Evolutionary conservation across 331 rosid genomes (phyloP), one percentile per base, ranked within the genome.

Genomic region (Quercus tomentella): DNA sequence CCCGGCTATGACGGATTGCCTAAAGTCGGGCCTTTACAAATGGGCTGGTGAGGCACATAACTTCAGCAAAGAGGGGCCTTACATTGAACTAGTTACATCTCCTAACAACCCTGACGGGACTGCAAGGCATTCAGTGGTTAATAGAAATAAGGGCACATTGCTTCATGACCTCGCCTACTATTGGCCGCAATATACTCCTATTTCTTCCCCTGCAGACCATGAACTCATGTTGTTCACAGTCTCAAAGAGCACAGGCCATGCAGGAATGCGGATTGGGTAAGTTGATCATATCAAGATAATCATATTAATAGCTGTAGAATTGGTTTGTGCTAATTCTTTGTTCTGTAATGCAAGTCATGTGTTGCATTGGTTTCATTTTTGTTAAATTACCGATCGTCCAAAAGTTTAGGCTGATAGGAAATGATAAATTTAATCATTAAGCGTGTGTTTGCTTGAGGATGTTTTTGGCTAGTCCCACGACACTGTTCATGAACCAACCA

Each of bases 171-270:
- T 91, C 22, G 99, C 99, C 43, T 96, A 96, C 80, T 96, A 93
- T 60, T 96, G 99, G 99, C 99, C 97, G 0, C 99, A 96, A 5
- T 96, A 96, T 82, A 96, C 99, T 20, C 98, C 99, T 6, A 91
- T 96, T 4, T 17, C 91, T 26, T 78, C 86, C 68, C 84, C 92
- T 4, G 73, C 97, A 0, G 93, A 96, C 80, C 80, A 96, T 70
- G 94, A 91, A 57, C 82, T 96, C 11, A 81, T 87, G 0, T 87
- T 96, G 56, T 96, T 96, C 84, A 96, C 99, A 0, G 90, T 89
- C 84, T 93, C 99, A 3, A 96, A 96, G 78, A 77, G 85, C 83
- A 96, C 98, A 4, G 98, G 98, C 14, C 98, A 96, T 52, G 98
- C 99, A 0, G 99, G 98, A 66, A 89, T 79, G 76, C 98, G 99